Evolutionary conservation across 106 monocot species (phyloP).

Genomic region (Allium cepa): DNA sequence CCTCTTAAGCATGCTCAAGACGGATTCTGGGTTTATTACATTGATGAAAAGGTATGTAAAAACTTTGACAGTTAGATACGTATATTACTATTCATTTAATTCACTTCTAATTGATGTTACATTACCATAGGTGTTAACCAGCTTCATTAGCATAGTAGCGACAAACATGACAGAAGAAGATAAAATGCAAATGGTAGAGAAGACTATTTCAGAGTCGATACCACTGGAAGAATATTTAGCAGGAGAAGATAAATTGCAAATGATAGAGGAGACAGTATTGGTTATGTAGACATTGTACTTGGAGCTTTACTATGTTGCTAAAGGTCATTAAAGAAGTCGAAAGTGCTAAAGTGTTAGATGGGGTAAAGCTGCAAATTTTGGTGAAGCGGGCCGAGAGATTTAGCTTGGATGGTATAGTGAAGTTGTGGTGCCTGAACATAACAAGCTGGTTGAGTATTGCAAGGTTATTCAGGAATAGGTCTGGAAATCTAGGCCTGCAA

Average conservation of each 20-base stretch:
- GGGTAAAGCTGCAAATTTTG: constrained; percentile 11
- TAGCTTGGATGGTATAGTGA: constrained; percentile 15
- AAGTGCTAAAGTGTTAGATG: constrained; percentile 14
- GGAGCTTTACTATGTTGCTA: constrained; percentile 19
- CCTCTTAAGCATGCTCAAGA: constrained; percentile 15
- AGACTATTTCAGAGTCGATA: constrained; percentile 1
- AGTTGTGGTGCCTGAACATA: constrained; percentile 17
- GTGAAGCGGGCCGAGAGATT: constrained; percentile 25
- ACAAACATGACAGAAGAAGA: constrained; percentile 7
- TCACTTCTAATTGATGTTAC: neutral
- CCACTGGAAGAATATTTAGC: constrained; percentile 32
- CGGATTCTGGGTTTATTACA: constrained; percentile 20
- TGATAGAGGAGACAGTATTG: constrained; percentile 28
- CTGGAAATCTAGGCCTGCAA: neutral
- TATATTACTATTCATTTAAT: neutral
- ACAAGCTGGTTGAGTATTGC: constrained; percentile 3
- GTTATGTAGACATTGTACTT: constrained; percentile 32
- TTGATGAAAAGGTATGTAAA: constrained; percentile 16
- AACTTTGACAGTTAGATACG: neutral
- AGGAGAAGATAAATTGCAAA: constrained; percentile 27
- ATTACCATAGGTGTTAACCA: neutral
- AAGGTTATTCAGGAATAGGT: neutral
- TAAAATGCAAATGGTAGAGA: neutral
- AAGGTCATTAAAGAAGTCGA: constrained; percentile 5
- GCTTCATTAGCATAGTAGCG: neutral